Conservation (phyloP, 441 rosid species). For the Gossypium gossypioides region DNA sequence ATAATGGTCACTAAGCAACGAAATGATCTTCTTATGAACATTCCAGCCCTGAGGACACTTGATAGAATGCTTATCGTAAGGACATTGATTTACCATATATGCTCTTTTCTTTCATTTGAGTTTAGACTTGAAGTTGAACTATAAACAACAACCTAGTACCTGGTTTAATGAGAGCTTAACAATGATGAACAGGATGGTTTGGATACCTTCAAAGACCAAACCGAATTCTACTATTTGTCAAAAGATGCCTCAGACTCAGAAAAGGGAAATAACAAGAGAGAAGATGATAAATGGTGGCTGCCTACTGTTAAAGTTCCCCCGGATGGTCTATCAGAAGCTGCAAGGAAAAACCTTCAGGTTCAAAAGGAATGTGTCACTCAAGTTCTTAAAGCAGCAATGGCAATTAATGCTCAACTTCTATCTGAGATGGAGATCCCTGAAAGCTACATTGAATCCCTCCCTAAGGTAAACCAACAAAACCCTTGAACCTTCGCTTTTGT, state of each 20-base stretch:
- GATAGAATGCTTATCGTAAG: slow-evolving; percentile 81
- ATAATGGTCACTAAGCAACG: slow-evolving; percentile 65
- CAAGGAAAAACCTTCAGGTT: slow-evolving; percentile 60
- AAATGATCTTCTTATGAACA: slow-evolving; percentile 69
- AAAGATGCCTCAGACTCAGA: slow-evolving; percentile 65
- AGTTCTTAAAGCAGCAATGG: slow-evolving; percentile 95
- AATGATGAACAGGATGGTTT: slow-evolving; percentile 48
- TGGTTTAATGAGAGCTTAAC: neutral
- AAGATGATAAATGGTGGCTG: slow-evolving; percentile 94
- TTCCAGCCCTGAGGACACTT: slow-evolving; percentile 73
- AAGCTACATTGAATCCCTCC: slow-evolving; percentile 85
- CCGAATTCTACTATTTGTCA: slow-evolving; percentile 51
- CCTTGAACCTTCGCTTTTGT: neutral
- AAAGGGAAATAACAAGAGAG: slow-evolving; percentile 45
- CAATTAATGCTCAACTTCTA: slow-evolving; percentile 82
- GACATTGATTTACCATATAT: neutral
- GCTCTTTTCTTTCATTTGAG: neutral
- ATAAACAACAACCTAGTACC: neutral
- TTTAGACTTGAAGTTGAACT: no score
- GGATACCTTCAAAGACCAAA: slow-evolving; percentile 58
- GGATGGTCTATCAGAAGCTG: slow-evolving; percentile 57
- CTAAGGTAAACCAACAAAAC: slow-evolving; percentile 45
- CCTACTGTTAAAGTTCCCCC: slow-evolving; percentile 76
- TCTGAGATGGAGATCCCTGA: slow-evolving; percentile 91
- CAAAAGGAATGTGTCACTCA: slow-evolving; percentile 90